Conservation (phyloP, 2,329 filamentous ascomycete species). For the Rhynchosporium secalis region DNA sequence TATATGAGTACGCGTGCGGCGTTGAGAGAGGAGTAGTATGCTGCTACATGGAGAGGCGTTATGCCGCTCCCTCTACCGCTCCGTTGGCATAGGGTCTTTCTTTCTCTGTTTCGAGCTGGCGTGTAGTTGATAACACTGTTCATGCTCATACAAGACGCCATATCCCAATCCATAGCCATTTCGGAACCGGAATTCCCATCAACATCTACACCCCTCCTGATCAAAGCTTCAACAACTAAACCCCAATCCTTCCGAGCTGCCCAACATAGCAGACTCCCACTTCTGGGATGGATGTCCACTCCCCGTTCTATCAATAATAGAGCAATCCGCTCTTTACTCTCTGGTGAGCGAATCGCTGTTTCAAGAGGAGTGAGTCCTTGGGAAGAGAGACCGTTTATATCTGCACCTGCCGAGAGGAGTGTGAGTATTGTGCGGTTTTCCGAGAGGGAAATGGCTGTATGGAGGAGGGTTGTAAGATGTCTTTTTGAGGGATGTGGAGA, state of each 20-base stretch:
- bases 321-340: background rate
- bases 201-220: background rate
- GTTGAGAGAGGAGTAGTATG: background rate
- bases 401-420: constrained; percentile 1
- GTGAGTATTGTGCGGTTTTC: background rate
- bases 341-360: background rate
- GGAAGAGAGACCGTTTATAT: constrained; percentile 3
- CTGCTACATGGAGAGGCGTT: background rate
- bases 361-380: background rate
- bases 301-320: background rate
- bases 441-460: background rate
- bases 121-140: background rate
- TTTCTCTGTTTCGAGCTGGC: background rate
- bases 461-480: background rate
- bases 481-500: too few relatives aligned
- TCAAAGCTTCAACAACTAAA: background rate
- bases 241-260: constrained; percentile 1
- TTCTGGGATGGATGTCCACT: background rate
- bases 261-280: background rate
- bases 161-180: background rate
- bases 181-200: background rate
- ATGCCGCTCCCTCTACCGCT: background rate
- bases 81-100: too few relatives aligned
- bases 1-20: background rate
- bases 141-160: background rate